Evolutionary conservation across 495 filamentous ascomycete genomes (phyloP), one percentile per base, ranked within the genome.

Genomic region (Sphaerosporella brunnea): DNA sequence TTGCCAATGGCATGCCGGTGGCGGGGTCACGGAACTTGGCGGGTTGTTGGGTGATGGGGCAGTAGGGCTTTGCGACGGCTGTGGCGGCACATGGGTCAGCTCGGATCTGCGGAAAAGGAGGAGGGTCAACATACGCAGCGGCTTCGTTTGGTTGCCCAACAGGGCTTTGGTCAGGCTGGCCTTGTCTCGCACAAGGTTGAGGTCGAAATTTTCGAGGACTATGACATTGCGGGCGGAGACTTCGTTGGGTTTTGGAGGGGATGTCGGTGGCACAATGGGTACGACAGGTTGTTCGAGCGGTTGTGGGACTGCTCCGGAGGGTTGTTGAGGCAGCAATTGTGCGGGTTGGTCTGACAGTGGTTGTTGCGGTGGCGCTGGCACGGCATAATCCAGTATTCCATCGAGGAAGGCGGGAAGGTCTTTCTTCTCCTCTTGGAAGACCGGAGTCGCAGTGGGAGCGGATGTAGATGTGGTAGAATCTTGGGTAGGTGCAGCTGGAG

Each of bases 11-110:
- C 19, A 93, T 69, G 0, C 78, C 78, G 0, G 84, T 92, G 51
- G 69, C 70, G 0, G 82, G 80, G 55, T 93, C 84, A 28, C 75
- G 69, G 61, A 84, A 90, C 36, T 70, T 74, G 18, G 84, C 84
- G 34, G 79, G 77, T 40, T 81, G 73, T 53, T 77, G 76, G 7
- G 84, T 90, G 62, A 93, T 87, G 45, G 77, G 76, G 61, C 84
- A 93, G 40, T 78, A 68, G 40, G 72, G 60, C 62, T 70, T 60
- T 20, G 35, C 23, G n/a, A n/a, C n/a, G n/a, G n/a, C n/a, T 13
- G 45, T 48, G 8, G 45, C 23, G 11, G 35, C 28, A 32, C 28
- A 32, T 32, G 28, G 13, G 13, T 32, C 28, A 32, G 28, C 28
- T 32, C 28, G 28, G 28, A 13, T 32, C 7, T 32, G 28, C 7